Percentiles rank a stretch among this genome's conserved stretches.
Conservation (phyloP, 2,329 filamentous ascomycete genomes). For the Fusarium sp. region DNA sequence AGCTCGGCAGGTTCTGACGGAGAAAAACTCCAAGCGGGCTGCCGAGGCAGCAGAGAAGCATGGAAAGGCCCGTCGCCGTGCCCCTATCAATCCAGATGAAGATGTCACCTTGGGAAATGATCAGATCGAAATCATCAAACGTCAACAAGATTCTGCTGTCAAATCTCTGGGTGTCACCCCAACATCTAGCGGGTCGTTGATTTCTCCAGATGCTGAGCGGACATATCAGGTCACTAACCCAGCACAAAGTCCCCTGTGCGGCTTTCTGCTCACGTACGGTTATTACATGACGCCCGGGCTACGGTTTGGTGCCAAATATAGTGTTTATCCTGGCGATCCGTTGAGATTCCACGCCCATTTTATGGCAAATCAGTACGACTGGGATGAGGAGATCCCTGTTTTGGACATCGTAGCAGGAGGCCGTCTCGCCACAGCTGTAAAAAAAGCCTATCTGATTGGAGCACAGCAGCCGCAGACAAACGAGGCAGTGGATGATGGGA, state of each 20-base stretch:
- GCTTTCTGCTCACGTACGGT: slow-evolving; percentile 79
- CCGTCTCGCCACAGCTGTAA: slow-evolving; percentile 90
- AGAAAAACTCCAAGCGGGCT: slow-evolving; percentile 55
- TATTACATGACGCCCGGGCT: slow-evolving; percentile 94
- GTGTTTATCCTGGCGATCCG: slow-evolving; percentile 94
- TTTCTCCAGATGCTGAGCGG: slow-evolving; percentile 35
- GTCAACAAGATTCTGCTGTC: slow-evolving; percentile 28
- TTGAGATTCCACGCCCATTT: slow-evolving; percentile 97
- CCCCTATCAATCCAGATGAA: slow-evolving; percentile 25
- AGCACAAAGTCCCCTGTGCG: slow-evolving; percentile 73
- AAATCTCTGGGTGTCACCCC: slow-evolving; percentile 53
- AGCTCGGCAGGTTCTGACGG: slow-evolving; percentile 56
- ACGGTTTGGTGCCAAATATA: slow-evolving; percentile 93
- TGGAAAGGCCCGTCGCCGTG: slow-evolving; percentile 16
- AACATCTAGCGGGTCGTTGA: slow-evolving; percentile 52
- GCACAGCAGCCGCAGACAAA: slow-evolving; percentile 64
- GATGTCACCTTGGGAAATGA: slow-evolving; percentile 38
- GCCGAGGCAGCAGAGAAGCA: slow-evolving; percentile 47
- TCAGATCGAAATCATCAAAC: slow-evolving; percentile 22
- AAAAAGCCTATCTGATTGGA: slow-evolving; percentile 93
- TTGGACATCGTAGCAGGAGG: slow-evolving; percentile 89
- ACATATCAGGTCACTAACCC: slow-evolving; percentile 30
- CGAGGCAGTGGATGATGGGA: slow-evolving; percentile 51
- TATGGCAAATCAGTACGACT: slow-evolving; percentile 83
- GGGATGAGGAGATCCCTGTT: slow-evolving; percentile 87